Evolutionary conservation across 1,284 basidiomycete species (phyloP), one percentile per base, ranked within the genome.

Genomic region (Rhodotorula sp.): DNA sequence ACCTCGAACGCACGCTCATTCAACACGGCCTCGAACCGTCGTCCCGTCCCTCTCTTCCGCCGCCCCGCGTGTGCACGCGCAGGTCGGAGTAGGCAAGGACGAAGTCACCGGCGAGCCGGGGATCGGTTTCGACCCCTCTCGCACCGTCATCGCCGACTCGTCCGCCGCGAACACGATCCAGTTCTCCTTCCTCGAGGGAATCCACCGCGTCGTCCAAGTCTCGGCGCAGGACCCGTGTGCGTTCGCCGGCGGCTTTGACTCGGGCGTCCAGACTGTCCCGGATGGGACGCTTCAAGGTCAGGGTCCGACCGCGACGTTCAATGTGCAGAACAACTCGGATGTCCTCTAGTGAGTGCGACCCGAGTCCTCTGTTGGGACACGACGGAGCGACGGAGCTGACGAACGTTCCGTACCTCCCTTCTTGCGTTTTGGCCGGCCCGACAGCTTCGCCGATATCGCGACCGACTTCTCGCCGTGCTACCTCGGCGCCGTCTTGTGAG

Each of bases 401-500:
- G 26, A 13, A 51, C n/a, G 9, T 24, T 30, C 4, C n/a, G 40
- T 3, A 7, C 8, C 40, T 18, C 15, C 40, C 16, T 50, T 24
- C 48, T 24, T 34, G 37, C 28, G 31, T 64, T 34, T 26, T 30
- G 30, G 13, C n/a, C 34, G 6, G 20, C 30, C 26, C 31, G 50
- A 34, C 62, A 67, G 59, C 68, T 70, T 70, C 57, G 65, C 62
- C 53, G 71, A 73, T 50, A 65, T 62, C 16, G 65, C 62, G 2
- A 52, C 53, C 15, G 54, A 64, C 37, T 46, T 50, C 20, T 26
- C 53, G 18, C 59, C 69, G 1, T 73, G 71, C 55, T 69, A 70
- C 54, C 65, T 57, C 20, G 71, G 71, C 9, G 71, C 68, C 34
- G 65, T 70, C 58, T 70, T 72, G 62, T 72, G 22, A n/a, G 63